Evolutionary conservation across 257 asterid species (phyloP).

Genomic region (Nicotiana obtusifolia): DNA sequence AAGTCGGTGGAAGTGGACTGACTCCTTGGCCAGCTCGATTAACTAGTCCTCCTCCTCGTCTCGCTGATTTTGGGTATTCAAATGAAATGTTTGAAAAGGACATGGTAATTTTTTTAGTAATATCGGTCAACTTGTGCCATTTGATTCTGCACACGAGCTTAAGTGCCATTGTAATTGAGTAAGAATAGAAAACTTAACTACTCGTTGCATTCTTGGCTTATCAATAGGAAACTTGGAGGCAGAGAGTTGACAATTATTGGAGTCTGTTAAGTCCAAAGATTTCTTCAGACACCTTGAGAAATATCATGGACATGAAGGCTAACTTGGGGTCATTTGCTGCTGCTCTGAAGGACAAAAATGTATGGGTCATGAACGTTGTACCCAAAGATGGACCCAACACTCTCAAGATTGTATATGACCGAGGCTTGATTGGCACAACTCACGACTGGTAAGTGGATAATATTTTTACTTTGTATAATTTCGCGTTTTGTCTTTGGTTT

Average conservation of each 20-base stretch:
- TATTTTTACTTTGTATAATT: background rate
- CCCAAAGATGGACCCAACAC: slow-evolving; percentile 95
- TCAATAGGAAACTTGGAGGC: slow-evolving; percentile 67
- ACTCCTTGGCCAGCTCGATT: slow-evolving; percentile 95
- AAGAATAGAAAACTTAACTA: background rate
- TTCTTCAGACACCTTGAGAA: slow-evolving; percentile 63
- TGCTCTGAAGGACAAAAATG: slow-evolving; percentile 77
- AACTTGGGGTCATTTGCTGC: slow-evolving; percentile 93
- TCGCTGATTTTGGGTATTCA: slow-evolving; percentile 92
- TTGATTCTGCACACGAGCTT: background rate
- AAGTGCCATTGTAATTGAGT: slow-evolving; percentile 3
- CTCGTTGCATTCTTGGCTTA: slow-evolving; percentile 7
- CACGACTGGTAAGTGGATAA: slow-evolving; percentile 66
- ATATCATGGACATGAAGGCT: slow-evolving; percentile 97
- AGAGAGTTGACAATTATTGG: slow-evolving; percentile 75
- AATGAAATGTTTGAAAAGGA: slow-evolving; percentile 81
- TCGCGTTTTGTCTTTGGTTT: background rate
- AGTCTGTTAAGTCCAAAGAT: slow-evolving; percentile 67
- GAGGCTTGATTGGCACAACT: slow-evolving; percentile 85
- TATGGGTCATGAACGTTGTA: slow-evolving; percentile 97
- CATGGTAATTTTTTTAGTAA: slow-evolving; percentile 41
- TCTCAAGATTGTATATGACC: slow-evolving; percentile 71
- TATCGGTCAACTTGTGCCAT: background rate
- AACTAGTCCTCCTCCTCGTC: slow-evolving; percentile 85
- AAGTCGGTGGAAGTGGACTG: slow-evolving; percentile 70